Evolutionary conservation across 768 basidiomycete genomes (phyloP).

Genomic region (Suillus lakei): DNA sequence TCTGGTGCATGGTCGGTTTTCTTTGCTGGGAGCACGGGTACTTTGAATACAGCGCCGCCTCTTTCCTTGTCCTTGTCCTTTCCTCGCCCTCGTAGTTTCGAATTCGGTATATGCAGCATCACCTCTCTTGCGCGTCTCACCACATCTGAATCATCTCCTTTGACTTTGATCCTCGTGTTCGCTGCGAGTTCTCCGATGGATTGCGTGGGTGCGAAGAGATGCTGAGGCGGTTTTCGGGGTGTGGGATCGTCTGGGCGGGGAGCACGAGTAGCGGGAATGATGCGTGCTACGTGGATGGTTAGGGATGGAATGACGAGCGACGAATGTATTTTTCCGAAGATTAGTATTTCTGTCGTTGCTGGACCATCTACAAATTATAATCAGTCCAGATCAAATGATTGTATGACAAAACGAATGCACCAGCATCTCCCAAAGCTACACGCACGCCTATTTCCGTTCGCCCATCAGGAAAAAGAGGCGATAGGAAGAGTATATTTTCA

Average conservation of each 20-base stretch:
- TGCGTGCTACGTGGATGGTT: conserved; percentile 57
- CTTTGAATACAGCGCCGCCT: conserved; percentile 42
- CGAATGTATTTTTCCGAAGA: conserved; percentile 42
- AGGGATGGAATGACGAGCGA: conserved; percentile 25
- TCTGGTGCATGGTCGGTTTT: conserved; percentile 10
- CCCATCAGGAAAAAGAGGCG: conserved; percentile 6
- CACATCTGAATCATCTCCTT: conserved; percentile 34
- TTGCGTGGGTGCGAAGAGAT: conserved; percentile 22
- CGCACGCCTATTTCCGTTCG: conserved; percentile 61
- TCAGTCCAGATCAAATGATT: not conserved
- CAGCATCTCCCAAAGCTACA: conserved; percentile 71
- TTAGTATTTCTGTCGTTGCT: conserved; percentile 69
- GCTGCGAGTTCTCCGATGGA: conserved; percentile 22
- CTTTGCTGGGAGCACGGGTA: conserved; percentile 49
- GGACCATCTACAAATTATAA: conserved; percentile 55
- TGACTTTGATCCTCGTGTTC: conserved; percentile 30
- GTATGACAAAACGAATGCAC: conserved; percentile 42
- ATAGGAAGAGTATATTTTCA: not conserved
- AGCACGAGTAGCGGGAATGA: conserved; percentile 46
- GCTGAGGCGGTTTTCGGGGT: conserved; percentile 64
- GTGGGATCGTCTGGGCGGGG: conserved; percentile 82
- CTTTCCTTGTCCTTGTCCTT: conserved; percentile 20
- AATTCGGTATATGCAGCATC: conserved; percentile 35
- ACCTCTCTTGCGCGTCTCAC: conserved; percentile 22
- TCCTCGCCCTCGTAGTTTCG: conserved; percentile 11